A percentile compares a stretch with the other conserved stretches of the same genome.
phyloP scores from a whole-genome alignment of 2,329 filamentous ascomycete species.

The Raffaelea ambrosiae region DNA sequence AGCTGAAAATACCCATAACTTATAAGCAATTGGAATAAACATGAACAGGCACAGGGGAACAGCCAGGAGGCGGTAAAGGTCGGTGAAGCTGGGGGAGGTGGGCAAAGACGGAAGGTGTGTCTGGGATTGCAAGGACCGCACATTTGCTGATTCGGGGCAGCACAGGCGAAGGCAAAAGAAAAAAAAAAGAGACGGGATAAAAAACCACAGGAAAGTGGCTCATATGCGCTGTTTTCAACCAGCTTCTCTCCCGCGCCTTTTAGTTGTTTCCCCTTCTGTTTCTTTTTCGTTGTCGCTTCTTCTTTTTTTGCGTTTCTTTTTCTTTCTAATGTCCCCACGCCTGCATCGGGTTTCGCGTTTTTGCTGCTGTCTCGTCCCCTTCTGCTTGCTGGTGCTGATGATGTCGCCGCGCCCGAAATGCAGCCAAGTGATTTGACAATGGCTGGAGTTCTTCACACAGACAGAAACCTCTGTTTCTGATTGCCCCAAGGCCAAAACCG shows the following conservation, averaged over 20 bases:
- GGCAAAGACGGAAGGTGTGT: background rate
- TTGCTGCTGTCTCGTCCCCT: background rate
- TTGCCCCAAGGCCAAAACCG: slow-evolving; percentile 7
- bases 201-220: too few species aligned
- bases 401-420: background rate
- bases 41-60: background rate
- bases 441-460: slow-evolving; percentile 1
- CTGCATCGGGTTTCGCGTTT: too few species aligned
- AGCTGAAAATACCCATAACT: background rate
- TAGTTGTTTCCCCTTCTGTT: too few species aligned
- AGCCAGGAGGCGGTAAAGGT: background rate
- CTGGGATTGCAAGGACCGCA: background rate
- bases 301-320: too few species aligned
- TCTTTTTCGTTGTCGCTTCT: too few species aligned
- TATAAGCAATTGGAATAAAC: too few species aligned
- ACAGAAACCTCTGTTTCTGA: slow-evolving; percentile 9
- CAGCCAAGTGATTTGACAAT: slow-evolving; percentile 11
- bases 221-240: too few species aligned
- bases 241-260: too few species aligned
- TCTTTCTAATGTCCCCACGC: too few species aligned
- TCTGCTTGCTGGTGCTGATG: background rate
- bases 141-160: background rate
- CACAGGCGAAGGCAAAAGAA: background rate
- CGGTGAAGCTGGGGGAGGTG: background rate
- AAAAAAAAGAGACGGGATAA: too few species aligned